Evolutionary conservation across 1,284 basidiomycete genomes (phyloP), one percentile per base, ranked within the genome.

Genomic region (Irpex lacteus): DNA sequence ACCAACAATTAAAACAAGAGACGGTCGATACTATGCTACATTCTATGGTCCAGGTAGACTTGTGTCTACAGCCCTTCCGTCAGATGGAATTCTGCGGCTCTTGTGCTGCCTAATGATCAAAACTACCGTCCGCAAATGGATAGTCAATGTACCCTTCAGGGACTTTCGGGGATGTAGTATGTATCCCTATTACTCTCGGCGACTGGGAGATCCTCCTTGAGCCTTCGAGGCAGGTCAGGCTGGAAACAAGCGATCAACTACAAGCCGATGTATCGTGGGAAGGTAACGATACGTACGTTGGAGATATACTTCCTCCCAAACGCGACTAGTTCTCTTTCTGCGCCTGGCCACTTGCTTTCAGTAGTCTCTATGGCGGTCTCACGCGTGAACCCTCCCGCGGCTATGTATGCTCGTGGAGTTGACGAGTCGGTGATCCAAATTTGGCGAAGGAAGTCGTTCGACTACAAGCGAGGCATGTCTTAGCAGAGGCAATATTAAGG

Each of bases 221-320:
- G 63, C 6, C 85, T 77, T 8, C 73, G 63, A 0, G 80, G 80
- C 0, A 88, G 74, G 69, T 87, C 85, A 7, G 85, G 85, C 69
- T 63, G 15, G 37, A 21, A 13, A 32, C 5, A 21, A 37, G 63
- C 8, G 21, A 13, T 53, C 11, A 15, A 19, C 18, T 19, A 44
- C 11, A 44, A 44, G 15, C 40, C 11, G 26, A 26, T 26, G 26
- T 26, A 44, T 9, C 40, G 15, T 15, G 40, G 40, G 40, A 44
- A 15, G 4, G 5, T 44, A 44, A 15, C 15, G 15, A 44, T 9
- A 73, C 78, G 68, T 64, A 80, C 75, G 61, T 80, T 80, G 1
- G 77, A 72, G 61, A 85, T 81, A 67, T 81, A 86, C 62, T 70
- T 71, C 9, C 83, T 72, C 2, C 81, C 84, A 65, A 83, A 80